phyloP scores from a whole-genome alignment of 495 filamentous ascomycete species.

The Chaetomidium leptoderma region DNA sequence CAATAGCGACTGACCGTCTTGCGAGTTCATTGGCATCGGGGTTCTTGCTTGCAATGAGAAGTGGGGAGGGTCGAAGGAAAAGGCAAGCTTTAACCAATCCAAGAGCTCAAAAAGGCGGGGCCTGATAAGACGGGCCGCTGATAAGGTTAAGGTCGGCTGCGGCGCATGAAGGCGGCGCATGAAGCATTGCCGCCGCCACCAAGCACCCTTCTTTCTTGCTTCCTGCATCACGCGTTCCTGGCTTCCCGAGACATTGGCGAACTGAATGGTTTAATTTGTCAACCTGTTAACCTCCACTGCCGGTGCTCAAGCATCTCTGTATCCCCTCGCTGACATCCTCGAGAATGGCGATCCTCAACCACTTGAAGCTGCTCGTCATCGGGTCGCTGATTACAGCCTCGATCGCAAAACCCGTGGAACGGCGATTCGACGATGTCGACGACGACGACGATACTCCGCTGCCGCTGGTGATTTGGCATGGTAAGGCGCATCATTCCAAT shows the following conservation, averaged over 20 bases:
- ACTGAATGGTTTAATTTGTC: background rate
- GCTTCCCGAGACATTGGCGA: background rate
- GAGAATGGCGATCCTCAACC: slow-evolving; percentile 22
- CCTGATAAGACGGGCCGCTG: background rate
- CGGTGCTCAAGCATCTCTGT: background rate
- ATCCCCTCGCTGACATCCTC: background rate
- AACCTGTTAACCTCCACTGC: background rate
- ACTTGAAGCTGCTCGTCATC: slow-evolving; percentile 22
- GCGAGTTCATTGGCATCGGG: background rate
- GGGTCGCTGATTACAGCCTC: slow-evolving; percentile 30
- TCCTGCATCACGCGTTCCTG: background rate
- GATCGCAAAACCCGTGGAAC: slow-evolving; percentile 25
- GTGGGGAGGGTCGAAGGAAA: too few species aligned
- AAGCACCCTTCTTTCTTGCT: background rate
- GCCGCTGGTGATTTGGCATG: slow-evolving; percentile 93
- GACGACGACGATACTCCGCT: slow-evolving; percentile 57
- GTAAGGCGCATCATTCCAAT: slow-evolving; percentile 38
- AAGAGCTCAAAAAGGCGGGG: too few species aligned
- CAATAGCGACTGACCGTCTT: background rate
- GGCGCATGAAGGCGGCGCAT: background rate
- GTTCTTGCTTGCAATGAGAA: background rate
- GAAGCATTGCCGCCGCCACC: background rate
- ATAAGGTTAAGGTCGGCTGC: background rate
- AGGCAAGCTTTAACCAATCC: too few species aligned
- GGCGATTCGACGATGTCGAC: slow-evolving; percentile 25